Conservation (phyloP, 176 grass and related monocot species). For the Hsuehochloa calcarea region DNA sequence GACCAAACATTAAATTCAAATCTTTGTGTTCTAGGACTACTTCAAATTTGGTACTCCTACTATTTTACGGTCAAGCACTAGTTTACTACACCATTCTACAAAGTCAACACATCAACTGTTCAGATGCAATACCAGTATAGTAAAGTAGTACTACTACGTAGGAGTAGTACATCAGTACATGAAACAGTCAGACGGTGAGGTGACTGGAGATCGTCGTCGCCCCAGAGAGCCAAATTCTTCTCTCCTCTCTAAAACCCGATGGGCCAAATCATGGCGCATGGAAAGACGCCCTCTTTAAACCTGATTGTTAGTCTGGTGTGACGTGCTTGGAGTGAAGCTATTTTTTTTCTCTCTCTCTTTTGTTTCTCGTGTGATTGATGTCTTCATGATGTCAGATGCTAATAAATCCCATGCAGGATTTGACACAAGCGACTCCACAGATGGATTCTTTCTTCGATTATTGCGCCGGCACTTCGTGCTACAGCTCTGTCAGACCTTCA, state of each 20-base stretch:
- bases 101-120: constrained; percentile 9
- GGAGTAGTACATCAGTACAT: background rate
- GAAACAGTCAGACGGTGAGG: constrained; percentile 3
- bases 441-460: constrained; percentile 20
- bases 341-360: background rate
- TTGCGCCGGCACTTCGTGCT: background rate
- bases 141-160: background rate
- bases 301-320: constrained; percentile 23
- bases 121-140: background rate
- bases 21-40: background rate
- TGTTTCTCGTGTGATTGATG: constrained; percentile 31
- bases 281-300: constrained; percentile 19
- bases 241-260: constrained; percentile 8
- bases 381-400: constrained; percentile 28
- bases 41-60: background rate
- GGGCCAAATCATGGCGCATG: constrained; percentile 42
- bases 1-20: background rate
- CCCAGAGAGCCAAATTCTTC: background rate
- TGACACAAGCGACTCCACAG: constrained; percentile 3
- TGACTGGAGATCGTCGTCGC: constrained; percentile 7
- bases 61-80: background rate
- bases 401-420: constrained; percentile 31
- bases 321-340: background rate
- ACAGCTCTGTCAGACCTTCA: background rate
- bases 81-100: background rate